Base-by-base conservation (phyloP, 1,284 basidiomycete species). In the Rhodotorula sp. region DNA sequence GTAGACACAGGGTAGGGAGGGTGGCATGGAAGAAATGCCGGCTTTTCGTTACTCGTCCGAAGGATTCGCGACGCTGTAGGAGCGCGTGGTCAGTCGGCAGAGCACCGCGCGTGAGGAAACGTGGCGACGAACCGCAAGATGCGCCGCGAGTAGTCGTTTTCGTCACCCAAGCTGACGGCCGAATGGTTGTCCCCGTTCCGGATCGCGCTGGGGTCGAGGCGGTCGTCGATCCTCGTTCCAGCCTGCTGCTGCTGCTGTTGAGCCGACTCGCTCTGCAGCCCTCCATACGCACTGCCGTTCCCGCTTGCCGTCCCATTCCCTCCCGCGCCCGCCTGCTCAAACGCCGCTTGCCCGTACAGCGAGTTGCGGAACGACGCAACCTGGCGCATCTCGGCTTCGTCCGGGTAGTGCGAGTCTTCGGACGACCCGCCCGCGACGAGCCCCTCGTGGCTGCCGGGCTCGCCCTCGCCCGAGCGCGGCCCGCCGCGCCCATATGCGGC, bases 71-170 rank as follows among this genome's bases (percentile, higher is more conserved):
- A 74, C 66, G 46, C 73, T 74, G 68, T 50, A 5, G 0, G 19
- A 55, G 48, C 8, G 1, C 5, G n/a, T 17, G 17, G 14, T 34
- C 14, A 25, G 14, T n/a, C 25, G 23, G 34, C 41, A 14, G 34
- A 8, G 12, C 44, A 10, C 7, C 10, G 44, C 27, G 27, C 21
- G 8, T 16, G 5, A 21, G 9, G 25, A 9, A 7, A 12, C 1
- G n/a, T 16, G 21, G 34, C n/a, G 46, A 49, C 71, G n/a, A 23
- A 76, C 74, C 74, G 63, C 59, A 76, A 46, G 49, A 76, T 67
- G 48, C 70, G 66, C 21, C 70, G 53, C 50, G 72, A 72, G 49
- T 74, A 76, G 53, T 76, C 74, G 9, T 70, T 41, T 34, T 72
- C 74, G 53, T 76, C 74, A 2, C 55, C 73, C 8, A 74, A 45